Evolutionary conservation across 1,284 basidiomycete genomes (phyloP).

Genomic region (Pascua guehoae): DNA sequence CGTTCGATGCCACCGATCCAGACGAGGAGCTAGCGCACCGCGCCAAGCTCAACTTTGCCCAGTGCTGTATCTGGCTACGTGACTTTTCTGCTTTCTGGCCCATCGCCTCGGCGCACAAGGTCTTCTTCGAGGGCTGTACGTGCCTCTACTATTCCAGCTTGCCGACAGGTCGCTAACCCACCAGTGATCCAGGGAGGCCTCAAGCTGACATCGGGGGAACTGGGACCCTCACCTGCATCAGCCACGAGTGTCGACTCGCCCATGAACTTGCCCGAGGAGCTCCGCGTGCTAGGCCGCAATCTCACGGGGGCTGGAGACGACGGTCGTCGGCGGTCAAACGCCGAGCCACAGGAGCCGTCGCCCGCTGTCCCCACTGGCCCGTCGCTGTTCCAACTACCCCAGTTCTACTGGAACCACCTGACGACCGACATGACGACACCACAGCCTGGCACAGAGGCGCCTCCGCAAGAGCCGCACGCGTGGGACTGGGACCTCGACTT

Average conservation of each 20-base stretch:
- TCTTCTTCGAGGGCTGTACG: constrained; percentile 43
- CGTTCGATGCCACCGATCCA: constrained; percentile 25
- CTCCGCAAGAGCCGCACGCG: not conserved
- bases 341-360: not conserved
- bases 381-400: constrained; percentile 33
- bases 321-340: not conserved
- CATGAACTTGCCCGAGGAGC: constrained; percentile 12
- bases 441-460: not conserved
- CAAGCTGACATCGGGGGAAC: constrained; percentile 15
- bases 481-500: constrained; percentile 11
- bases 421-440: constrained; percentile 5
- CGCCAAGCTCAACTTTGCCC: constrained; percentile 39
- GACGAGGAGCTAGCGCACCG: constrained; percentile 24
- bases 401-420: constrained; percentile 40
- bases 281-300: constrained; percentile 22
- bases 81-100: constrained; percentile 42
- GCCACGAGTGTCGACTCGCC: not conserved
- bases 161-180: constrained; percentile 12
- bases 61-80: constrained; percentile 45
- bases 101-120: constrained; percentile 38
- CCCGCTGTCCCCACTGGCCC: not conserved
- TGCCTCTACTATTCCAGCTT: too few relatives aligned
- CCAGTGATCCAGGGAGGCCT: constrained; percentile 39
- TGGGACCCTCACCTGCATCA: not conserved
- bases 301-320: constrained; percentile 3